Evolutionary conservation across 148 eudicot species (phyloP).

Genomic region (Amaranthus cruentus): DNA sequence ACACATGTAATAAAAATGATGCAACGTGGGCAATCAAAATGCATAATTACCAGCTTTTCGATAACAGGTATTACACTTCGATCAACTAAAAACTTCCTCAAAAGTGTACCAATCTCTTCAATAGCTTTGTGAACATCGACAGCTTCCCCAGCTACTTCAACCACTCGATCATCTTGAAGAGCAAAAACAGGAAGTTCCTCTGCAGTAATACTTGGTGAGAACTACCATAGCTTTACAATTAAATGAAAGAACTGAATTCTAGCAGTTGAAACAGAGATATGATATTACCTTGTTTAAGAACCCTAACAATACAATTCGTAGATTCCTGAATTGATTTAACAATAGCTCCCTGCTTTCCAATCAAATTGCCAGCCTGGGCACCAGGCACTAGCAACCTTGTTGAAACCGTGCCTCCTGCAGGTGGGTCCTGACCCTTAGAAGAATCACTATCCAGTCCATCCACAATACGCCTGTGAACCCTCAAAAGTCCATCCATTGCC

Average conservation of each 20-base stretch:
- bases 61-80: slow-evolving; percentile 67
- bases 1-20: neutral
- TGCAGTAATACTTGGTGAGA: slow-evolving; percentile 28
- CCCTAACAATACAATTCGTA: slow-evolving; percentile 73
- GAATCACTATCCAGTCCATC: slow-evolving; percentile 77
- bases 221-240: neutral
- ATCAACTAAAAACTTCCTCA: slow-evolving; percentile 90
- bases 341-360: slow-evolving; percentile 83
- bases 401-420: slow-evolving; percentile 59
- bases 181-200: slow-evolving; percentile 85
- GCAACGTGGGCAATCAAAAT: neutral
- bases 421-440: slow-evolving; percentile 51
- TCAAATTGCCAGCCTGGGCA: slow-evolving; percentile 80
- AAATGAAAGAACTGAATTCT: neutral
- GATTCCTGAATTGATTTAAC: slow-evolving; percentile 86
- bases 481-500: slow-evolving; percentile 77
- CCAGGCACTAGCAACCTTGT: slow-evolving; percentile 79
- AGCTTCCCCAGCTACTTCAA: slow-evolving; percentile 86
- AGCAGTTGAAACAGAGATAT: neutral
- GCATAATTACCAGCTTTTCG: slow-evolving; percentile 56
- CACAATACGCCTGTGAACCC: slow-evolving; percentile 70
- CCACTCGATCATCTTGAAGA: slow-evolving; percentile 83
- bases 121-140: slow-evolving; percentile 66
- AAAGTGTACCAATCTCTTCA: slow-evolving; percentile 70
- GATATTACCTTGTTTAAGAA: slow-evolving; percentile 56